phyloP scores from a whole-genome alignment of 768 basidiomycete species.

The Coprinopsis strossmayeri region DNA sequence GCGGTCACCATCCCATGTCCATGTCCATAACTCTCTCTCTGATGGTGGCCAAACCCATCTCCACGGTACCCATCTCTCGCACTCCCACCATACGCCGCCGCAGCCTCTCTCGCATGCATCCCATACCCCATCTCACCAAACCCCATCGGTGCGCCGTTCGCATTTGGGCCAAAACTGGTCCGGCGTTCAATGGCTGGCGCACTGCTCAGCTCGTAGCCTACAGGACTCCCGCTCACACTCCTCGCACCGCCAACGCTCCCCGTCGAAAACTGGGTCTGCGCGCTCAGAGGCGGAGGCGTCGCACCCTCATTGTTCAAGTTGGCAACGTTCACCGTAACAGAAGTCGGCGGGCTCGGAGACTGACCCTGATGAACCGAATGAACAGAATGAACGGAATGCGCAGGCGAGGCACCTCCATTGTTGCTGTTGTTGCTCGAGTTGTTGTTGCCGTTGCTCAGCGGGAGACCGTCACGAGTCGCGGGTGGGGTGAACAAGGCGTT shows the following conservation, averaged over 20 bases:
- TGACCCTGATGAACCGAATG: background rate
- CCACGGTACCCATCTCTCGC: background rate
- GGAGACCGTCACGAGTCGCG: slow-evolving; percentile 16
- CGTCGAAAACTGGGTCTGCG: background rate
- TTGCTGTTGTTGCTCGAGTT: background rate
- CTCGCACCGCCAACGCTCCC: background rate
- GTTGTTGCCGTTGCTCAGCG: slow-evolving; percentile 9
- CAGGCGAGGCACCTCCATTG: slow-evolving; percentile 9
- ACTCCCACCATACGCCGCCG: background rate
- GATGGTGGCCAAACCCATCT: background rate
- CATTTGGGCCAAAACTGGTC: background rate
- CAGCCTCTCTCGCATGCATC: background rate
- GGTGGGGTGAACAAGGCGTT: slow-evolving; percentile 18
- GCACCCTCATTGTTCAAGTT: background rate
- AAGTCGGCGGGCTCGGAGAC: background rate
- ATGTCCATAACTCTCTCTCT: background rate
- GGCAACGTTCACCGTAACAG: too few relatives aligned
- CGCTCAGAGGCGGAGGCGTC: background rate
- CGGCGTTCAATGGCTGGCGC: background rate
- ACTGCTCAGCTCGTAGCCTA: background rate
- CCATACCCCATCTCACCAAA: slow-evolving; percentile 6
- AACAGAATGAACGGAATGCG: background rate
- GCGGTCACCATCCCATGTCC: slow-evolving; percentile 7
- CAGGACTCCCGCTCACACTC: background rate
- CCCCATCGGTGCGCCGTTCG: slow-evolving; percentile 2